Evolutionary conservation across 2,329 filamentous ascomycete genomes (phyloP).

Genomic region (Cladosporium sp.): DNA sequence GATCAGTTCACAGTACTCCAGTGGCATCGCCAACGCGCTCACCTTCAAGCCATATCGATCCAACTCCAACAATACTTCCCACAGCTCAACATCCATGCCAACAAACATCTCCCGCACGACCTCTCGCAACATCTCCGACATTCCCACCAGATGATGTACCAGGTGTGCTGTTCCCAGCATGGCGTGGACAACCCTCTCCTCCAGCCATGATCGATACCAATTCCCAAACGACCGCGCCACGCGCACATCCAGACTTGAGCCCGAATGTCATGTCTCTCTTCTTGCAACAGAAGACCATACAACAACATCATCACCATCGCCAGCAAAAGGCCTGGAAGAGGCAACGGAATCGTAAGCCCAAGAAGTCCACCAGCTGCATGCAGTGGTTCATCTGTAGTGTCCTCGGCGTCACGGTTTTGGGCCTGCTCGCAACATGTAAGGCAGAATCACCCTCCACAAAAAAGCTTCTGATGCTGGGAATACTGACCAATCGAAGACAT

Average conservation of each 20-base stretch:
- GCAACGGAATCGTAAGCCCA: conserved; percentile 10
- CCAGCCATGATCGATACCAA: too few relatives aligned
- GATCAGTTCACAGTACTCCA: conserved; percentile 14
- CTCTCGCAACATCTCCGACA: neutral
- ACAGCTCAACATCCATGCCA: neutral
- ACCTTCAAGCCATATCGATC: neutral
- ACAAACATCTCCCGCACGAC: conserved; percentile 11
- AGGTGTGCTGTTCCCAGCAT: conserved; percentile 20
- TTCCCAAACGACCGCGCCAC: neutral
- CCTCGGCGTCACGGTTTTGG: conserved; percentile 25
- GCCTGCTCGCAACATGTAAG: conserved; percentile 32
- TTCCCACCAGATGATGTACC: conserved; percentile 6
- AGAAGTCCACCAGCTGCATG: neutral
- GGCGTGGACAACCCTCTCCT: conserved; percentile 16
- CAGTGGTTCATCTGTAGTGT: conserved; percentile 21
- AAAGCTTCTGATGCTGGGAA: neutral
- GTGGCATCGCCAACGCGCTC: neutral
- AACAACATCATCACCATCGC: conserved; percentile 16
- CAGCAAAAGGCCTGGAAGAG: conserved; percentile 21
- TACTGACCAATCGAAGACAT: conserved; percentile 55
- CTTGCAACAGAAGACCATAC: conserved; percentile 21
- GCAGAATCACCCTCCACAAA: too few relatives aligned
- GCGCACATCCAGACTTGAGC: conserved; percentile 28
- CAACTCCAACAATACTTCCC: neutral
- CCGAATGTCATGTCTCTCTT: conserved; percentile 25